Evolutionary conservation across 2,329 filamentous ascomycete species (phyloP), one percentile per base, ranked within the genome.

Genomic region (Penicillium frequentans): DNA sequence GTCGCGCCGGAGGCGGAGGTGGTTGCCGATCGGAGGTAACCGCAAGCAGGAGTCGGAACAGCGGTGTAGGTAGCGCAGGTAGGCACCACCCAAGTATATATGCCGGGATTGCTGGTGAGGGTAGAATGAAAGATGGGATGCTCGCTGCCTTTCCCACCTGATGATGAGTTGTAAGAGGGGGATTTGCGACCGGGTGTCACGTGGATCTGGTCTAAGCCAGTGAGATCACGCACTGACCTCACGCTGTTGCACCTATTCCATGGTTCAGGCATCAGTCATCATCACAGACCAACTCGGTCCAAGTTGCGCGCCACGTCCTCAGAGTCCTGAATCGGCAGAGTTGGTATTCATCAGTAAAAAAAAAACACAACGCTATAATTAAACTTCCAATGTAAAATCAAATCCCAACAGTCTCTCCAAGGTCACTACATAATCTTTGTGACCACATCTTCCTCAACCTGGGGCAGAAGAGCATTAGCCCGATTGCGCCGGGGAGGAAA

Each of bases 401-500:
- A 60, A 45, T 62, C 60, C 49, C 47, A 54, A 60, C 59, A 64
- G 61, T 62, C 65, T 55, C 61, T 60, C 61, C 58, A 58, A 58
- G 60, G 56, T 58, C 60, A 68, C 76, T 88, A 93, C 89, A 93
- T 92, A 79, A 96, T 90, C 80, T 90, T 93, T 70, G 90, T 92
- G 76, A 93, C 86, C 79, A 81, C 78, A 69, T 93, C 90, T 81
- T 93, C 90, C 82, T 93, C 90, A 79, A 91, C 89, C 90, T 93
- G 86, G 76, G 73, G 71, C 65, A 62, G 66, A 50, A 64, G 63
- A 62, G 67, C 64, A 75, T 80, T 79, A 80, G 78, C 74, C 62
- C 60, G 59, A 56, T 49, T 64, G 62, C 60, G 52, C 48, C 58
- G 55, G 49, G 50, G 47, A 55, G 55, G 49, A 33, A 37, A 21